Evolutionary conservation across 2,329 filamentous ascomycete genomes (phyloP), one percentile per base, ranked within the genome.

Genomic region (Didymella segeticola): DNA sequence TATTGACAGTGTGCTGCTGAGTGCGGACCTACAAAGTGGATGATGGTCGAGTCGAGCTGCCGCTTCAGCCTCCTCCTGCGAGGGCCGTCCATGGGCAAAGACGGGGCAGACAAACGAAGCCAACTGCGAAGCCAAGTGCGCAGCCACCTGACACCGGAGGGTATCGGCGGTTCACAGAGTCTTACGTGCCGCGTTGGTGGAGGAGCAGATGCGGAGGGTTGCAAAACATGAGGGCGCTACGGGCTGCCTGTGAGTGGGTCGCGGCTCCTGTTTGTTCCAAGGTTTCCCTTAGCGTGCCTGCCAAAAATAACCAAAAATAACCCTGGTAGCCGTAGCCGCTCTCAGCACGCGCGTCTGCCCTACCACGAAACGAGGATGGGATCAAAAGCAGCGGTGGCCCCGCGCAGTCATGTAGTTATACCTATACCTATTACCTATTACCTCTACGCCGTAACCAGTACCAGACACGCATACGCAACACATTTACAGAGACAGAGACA

Each of bases 1-100:
- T 29, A 9, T 30, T 9, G 43, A 23, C 14, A 12, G 10, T 34
- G 34, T 37, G 20, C 34, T 12, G 26, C 34, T 12, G 26, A 33
- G 43, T 38, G 47, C 46, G 48, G 46, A 49, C 53, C 9, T 78
- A 93, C 90, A 78, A 96, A 93, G 75, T 96, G 91, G 57, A 96
- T 78, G 69, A 96, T 88, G 69, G 91, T 79, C 66, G 89, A 83
- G 66, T 64, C 61, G 43, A 64, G 53, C 53, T 67, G 66, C 27
- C 66, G 67, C 57, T 65, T 66, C 58, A 60, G 61, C 58, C 55
- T 58, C 63, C 38, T 63, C 30, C 53, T 53, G 36, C 33, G 53
- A 23, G 42, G 20, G 36, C 29, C 5, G 38, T 38, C 19, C 51
- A 54, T 54, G 4, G 43, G n/a, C n/a, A 25, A 37, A n/a, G 19